Percentiles rank a stretch among this genome's conserved stretches.
Evolutionary conservation across 176 grass and related monocot genomes (phyloP).

Genomic region (Musa beccarii): DNA sequence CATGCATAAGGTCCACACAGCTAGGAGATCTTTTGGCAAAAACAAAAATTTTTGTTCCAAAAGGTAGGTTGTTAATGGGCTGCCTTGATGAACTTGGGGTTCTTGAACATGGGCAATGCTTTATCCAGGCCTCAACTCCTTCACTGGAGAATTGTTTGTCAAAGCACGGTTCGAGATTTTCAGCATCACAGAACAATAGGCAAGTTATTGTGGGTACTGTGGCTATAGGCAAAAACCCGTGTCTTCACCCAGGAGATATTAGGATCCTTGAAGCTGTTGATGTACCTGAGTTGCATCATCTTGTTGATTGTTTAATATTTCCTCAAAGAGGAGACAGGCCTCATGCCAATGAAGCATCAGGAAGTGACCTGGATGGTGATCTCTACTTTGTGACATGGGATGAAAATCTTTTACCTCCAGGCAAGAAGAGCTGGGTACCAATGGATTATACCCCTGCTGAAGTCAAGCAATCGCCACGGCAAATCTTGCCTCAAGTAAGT

Average conservation of each 20-base stretch:
- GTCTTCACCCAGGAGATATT: conserved; percentile 84
- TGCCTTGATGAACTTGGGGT: conserved; percentile 78
- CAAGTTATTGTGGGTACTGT: conserved; percentile 59
- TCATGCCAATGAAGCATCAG: conserved; percentile 80
- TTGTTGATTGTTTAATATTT: conserved; percentile 90
- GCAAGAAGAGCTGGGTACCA: conserved; percentile 61
- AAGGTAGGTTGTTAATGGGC: conserved; percentile 89
- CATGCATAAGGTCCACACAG: conserved; percentile 68
- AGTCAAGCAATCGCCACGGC: conserved; percentile 25
- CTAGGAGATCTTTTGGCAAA: conserved; percentile 55
- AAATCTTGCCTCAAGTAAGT: conserved; percentile 38
- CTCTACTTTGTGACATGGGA: conserved; percentile 93
- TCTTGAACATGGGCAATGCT: conserved; percentile 77
- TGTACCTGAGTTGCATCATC: conserved; percentile 53
- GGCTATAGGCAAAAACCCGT: conserved; percentile 84
- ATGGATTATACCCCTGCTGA: conserved; percentile 60
- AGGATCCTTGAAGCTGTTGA: conserved; percentile 81
- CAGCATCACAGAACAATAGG: conserved; percentile 32
- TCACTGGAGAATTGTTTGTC: conserved; percentile 54
- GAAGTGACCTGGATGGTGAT: conserved; percentile 92
- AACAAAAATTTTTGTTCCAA: conserved; percentile 73
- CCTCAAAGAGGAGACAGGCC: conserved; percentile 78
- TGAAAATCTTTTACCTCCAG: conserved; percentile 64
- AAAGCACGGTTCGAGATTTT: conserved; percentile 56
- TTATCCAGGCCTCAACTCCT: conserved; percentile 53